Base-by-base conservation (phyloP, 805 yeast species). In the Helenozyma rhizophorensis region DNA sequence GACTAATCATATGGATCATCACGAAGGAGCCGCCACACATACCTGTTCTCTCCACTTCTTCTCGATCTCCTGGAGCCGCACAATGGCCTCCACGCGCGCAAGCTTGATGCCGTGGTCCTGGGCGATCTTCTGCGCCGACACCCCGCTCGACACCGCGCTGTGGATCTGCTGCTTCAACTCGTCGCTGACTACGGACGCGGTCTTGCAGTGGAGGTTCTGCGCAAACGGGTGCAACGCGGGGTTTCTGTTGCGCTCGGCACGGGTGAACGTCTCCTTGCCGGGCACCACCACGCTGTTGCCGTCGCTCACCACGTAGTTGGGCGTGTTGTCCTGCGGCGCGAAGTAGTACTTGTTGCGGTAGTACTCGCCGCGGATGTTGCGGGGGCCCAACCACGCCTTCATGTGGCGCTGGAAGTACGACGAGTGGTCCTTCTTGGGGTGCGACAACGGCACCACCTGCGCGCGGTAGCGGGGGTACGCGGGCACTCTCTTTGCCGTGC, bases 61-160 rank as follows among this genome's bases (percentile, higher is more conserved):
- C 60, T 90, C 94, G 32, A 89, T 70, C 19, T 65, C 66, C 40
- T 74, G 68, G 42, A 90, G 71, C 55, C 74, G 78, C 16, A 84
- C 63, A 36, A 90, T 70, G n/a, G 97, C 97, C 53, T 89, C 96
- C 14, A 93, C 70, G 56, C 97, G 76, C 33, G 88, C 84, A 40
- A 88, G 75, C 53, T 86, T 83, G 44, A 90, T 66, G 3, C 94
- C 90, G 51, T 78, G 80, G 51, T 76, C 75, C 42, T 80, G 75
- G 9, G 96, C 89, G 28, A 85, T 78, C 44, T 78, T 81, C 54
- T 84, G 90, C 14, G 80, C 61, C 26, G 82, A 70, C 30, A 71
- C 50, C 27, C 76, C 74, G 19, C 76, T 72, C 25, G 64, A 68
- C 34, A 76, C 65, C 32, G 78, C 87, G 28, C 69, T 62, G 36